phyloP scores from a whole-genome alignment of 164 flowering plant species.

The Vitis riparia region DNA sequence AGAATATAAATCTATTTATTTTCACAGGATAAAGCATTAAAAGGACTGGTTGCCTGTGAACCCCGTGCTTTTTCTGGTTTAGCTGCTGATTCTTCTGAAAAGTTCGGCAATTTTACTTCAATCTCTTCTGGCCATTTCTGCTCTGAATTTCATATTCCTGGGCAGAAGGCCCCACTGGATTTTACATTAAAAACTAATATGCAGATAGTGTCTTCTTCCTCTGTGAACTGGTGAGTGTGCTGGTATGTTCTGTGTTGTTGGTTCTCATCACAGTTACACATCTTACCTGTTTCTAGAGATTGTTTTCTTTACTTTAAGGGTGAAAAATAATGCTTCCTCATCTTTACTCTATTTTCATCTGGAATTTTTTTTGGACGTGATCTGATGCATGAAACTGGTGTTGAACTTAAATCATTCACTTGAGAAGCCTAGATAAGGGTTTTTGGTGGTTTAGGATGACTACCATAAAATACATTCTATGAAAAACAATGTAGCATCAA shows the following conservation, averaged over 20 bases:
- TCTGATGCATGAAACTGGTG: not conserved
- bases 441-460: not conserved
- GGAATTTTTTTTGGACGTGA: not conserved
- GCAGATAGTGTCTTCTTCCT: slow-evolving; percentile 66
- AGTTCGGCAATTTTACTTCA: slow-evolving; percentile 25
- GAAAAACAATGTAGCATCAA: too few species aligned
- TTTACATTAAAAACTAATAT: slow-evolving; percentile 75
- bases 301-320: not conserved
- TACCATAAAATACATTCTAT: too few species aligned
- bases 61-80: slow-evolving; percentile 24
- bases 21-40: slow-evolving; percentile 62
- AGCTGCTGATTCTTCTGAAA: slow-evolving; percentile 35
- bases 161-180: slow-evolving; percentile 71
- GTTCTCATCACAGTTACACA: not conserved
- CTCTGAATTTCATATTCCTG: slow-evolving; percentile 51
- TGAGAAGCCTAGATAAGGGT: not conserved
- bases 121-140: slow-evolving; percentile 26
- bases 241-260: not conserved
- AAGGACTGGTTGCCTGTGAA: slow-evolving; percentile 63
- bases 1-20: not conserved
- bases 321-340: not conserved
- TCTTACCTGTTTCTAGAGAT: not conserved
- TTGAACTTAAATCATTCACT: not conserved
- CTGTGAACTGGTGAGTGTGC: slow-evolving; percentile 69
- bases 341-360: not conserved